These are phyloP conservation scores for Wickerhamomyces hampshirensis DNA, from an alignment of 805 yeast genomes.

Conservation along the genomic window DNA sequence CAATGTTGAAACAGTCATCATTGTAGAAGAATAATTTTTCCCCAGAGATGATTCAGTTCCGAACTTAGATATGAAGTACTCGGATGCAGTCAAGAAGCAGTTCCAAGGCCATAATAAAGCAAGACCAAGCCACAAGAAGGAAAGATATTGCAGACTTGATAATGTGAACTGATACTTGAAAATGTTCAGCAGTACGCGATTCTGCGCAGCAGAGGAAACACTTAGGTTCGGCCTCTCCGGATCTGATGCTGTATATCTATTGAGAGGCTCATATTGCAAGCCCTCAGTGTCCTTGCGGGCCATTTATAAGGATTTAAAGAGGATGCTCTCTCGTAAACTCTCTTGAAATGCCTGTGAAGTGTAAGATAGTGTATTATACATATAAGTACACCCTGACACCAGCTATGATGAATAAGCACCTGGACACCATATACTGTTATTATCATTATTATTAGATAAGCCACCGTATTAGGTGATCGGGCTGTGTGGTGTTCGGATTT, in stretches of 20 bases:
- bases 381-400: background rate
- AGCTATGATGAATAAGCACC: background rate
- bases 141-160: constrained; percentile 34
- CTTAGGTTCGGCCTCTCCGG: no score
- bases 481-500: background rate
- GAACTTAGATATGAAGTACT: constrained; percentile 61
- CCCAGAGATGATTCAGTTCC: constrained; percentile 45
- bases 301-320: no score
- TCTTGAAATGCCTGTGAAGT: no score
- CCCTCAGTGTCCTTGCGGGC: background rate
- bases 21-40: constrained; percentile 65
- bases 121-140: constrained; percentile 67
- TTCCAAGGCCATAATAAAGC: constrained; percentile 97
- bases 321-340: no score
- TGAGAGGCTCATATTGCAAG: background rate
- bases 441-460: no score
- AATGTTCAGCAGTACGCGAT: background rate
- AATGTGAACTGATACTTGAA: background rate
- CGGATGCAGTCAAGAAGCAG: constrained; percentile 80
- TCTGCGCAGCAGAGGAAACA: no score
- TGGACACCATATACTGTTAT: background rate
- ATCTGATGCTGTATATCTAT: background rate
- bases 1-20: constrained; percentile 83
- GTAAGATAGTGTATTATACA: no score
- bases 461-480: no score